Evolutionary conservation across 1,284 basidiomycete species (phyloP).

Genomic region (Athelia sp.): DNA sequence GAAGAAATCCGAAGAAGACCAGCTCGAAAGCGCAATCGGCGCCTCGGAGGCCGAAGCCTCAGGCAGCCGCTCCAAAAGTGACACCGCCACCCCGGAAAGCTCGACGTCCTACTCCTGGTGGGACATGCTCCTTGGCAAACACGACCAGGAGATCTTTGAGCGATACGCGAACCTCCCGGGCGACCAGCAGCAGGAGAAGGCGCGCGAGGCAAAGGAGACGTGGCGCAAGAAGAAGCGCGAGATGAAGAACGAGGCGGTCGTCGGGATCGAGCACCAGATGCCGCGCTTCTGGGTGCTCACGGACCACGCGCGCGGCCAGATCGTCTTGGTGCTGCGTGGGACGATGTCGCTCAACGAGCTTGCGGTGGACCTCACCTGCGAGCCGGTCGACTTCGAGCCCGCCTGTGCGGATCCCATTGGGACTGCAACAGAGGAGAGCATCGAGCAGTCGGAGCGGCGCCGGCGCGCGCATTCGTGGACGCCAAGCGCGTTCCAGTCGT

Average conservation of each 20-base stretch:
- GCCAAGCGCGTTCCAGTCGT: conserved; percentile 24
- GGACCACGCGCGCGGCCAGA: conserved; percentile 64
- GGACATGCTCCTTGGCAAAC: conserved; percentile 69
- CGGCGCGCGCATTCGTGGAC: conserved; percentile 23
- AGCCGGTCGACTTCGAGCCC: conserved; percentile 62
- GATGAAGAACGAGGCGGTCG: conserved; percentile 44
- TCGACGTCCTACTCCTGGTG: conserved; percentile 62
- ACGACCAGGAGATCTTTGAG: conserved; percentile 76
- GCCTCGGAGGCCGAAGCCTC: conserved; percentile 62
- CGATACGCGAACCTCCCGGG: conserved; percentile 35
- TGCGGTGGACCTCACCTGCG: conserved; percentile 78
- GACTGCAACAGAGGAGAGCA: conserved; percentile 4
- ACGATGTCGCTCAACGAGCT: conserved; percentile 82
- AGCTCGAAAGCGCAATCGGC: conserved; percentile 59
- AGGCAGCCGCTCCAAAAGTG: conserved; percentile 34
- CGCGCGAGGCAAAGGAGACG: conserved; percentile 12
- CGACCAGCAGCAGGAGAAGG: conserved; percentile 17
- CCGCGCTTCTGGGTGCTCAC: conserved; percentile 80
- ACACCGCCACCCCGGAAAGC: conserved; percentile 21
- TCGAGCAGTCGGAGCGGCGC: conserved; percentile 14
- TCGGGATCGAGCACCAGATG: conserved; percentile 67
- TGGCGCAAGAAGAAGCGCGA: conserved; percentile 23
- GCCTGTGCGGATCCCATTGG: conserved; percentile 32
- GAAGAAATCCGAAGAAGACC: conserved; percentile 50
- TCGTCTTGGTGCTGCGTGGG: conserved; percentile 72